These are phyloP conservation scores for Dactylellina sp. DNA, from an alignment of 2,329 filamentous ascomycete genomes.

Conservation along the genomic window DNA sequence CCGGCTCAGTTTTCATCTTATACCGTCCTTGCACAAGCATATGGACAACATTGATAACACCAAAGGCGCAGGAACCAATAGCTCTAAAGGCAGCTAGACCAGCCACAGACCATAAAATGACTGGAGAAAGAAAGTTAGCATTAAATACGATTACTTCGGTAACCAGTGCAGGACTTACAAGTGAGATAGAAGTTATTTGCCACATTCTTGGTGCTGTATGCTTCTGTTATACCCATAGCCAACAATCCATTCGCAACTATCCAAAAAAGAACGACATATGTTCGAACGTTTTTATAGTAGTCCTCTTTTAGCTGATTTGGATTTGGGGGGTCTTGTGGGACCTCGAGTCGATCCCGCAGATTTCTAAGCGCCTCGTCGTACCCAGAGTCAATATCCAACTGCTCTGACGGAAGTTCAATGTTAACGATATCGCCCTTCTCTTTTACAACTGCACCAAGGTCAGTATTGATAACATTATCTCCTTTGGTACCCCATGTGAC, in stretches of 20 bases:
- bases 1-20: slow-evolving; percentile 64
- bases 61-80: slow-evolving; percentile 82
- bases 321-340: slow-evolving; percentile 71
- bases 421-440: slow-evolving; percentile 82
- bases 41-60: slow-evolving; percentile 84
- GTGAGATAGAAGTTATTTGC: slow-evolving; percentile 88
- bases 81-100: slow-evolving; percentile 87
- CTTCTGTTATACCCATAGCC: slow-evolving; percentile 91
- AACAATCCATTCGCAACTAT: slow-evolving; percentile 91
- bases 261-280: slow-evolving; percentile 97
- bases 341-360: slow-evolving; percentile 90
- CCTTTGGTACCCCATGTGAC: slow-evolving; percentile 99
- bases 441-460: slow-evolving; percentile 85
- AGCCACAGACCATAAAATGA: slow-evolving; percentile 93
- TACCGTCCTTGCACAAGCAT: slow-evolving; percentile 87
- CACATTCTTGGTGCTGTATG: slow-evolving; percentile 78
- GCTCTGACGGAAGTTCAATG: slow-evolving; percentile 96
- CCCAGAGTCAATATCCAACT: slow-evolving; percentile 96
- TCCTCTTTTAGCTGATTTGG: slow-evolving; percentile 94
- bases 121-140: slow-evolving; percentile 37
- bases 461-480: slow-evolving; percentile 93
- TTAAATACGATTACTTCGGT: background rate
- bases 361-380: slow-evolving; percentile 98
- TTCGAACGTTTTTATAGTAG: slow-evolving; percentile 96
- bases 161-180: slow-evolving; percentile 63